Evolutionary conservation across 352 stramenopile genomes (phyloP).

Genomic region (Blastocystis hominis): DNA sequence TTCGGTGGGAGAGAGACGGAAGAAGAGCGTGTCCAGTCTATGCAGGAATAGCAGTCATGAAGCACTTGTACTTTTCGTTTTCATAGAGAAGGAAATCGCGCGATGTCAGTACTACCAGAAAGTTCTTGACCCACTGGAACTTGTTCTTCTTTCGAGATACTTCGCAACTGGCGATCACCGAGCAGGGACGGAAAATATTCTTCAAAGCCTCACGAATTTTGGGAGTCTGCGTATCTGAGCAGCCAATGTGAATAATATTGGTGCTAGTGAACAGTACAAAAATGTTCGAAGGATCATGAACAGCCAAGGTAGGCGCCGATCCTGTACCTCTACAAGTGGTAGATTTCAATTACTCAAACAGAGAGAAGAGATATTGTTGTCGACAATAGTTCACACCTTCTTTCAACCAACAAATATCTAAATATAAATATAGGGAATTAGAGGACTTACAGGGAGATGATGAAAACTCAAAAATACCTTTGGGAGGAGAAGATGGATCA

Average conservation of each 20-base stretch:
- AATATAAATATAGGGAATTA: background rate
- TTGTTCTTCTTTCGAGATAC: constrained; percentile 53
- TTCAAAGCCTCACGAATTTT: background rate
- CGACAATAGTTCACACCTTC: constrained; percentile 49
- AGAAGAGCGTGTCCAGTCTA: constrained; percentile 34
- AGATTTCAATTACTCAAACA: background rate
- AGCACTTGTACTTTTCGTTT: constrained; percentile 44
- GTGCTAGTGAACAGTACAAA: constrained; percentile 20
- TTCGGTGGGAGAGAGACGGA: background rate
- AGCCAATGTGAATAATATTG: constrained; percentile 38
- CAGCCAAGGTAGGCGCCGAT: background rate
- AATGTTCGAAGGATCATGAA: constrained; percentile 3
- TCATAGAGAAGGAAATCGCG: constrained; percentile 46
- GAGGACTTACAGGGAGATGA: background rate
- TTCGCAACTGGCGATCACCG: constrained; percentile 13
- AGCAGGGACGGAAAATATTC: constrained; percentile 21
- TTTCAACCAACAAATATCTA: constrained; percentile 56
- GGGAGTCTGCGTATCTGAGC: background rate
- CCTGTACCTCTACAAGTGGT: background rate
- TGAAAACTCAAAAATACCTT: constrained; percentile 46
- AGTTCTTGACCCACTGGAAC: constrained; percentile 51
- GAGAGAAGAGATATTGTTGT: constrained; percentile 31
- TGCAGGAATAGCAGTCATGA: background rate
- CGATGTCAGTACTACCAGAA: constrained; percentile 26
- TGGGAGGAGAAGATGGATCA: constrained; percentile 10